Evolutionary conservation across 2,329 filamentous ascomycete genomes (phyloP), one percentile per base, ranked within the genome.

Genomic region (Talaromyces sp.): DNA sequence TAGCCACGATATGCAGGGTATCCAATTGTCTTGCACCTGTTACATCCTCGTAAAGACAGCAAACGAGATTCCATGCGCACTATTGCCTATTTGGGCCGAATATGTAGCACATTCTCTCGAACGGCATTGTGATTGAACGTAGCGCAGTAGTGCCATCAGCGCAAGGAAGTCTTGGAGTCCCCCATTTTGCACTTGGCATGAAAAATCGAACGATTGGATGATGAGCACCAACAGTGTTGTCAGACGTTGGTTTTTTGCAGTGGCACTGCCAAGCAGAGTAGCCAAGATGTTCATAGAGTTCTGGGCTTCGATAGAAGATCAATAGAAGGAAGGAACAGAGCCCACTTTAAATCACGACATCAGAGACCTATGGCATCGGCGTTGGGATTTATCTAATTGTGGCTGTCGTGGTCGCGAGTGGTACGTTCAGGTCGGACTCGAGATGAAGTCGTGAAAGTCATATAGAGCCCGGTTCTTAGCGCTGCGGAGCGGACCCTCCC

Each of bases 81-180:
- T 22, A 56, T 56, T 56, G 31, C 52, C 52, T 56, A 37, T 56
- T 37, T 56, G 52, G 31, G 33, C 52, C 31, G 52, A 56, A 25
- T 37, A 33, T 25, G 31, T 37, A 33, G 52, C 52, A 56, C 52
- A 37, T 37, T 56, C 33, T 56, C 52, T 39, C n/a, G 31, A 56
- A 8, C 31, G 7, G 52, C 52, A 22, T 56, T 56, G 19, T 56
- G 52, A 56, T 56, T 56, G 52, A 56, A 15, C 11, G 52, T 25
- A 35, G 52, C 33, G 10, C 33, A 37, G 15, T 7, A 47, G 22
- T 56, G 19, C 33, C 33, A 39, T 22, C n/a, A 10, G 33, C 45
- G 13, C 15, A 17, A 13, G 15, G 9, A 9, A 25, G 33, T 56
- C 52, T 56, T 56, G 33, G 52, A 56, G 33, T 25, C 39, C 52